Percentiles rank a stretch among this genome's conserved stretches.
phyloP scores from a whole-genome alignment of 352 stramenopile species.

The Pythium insidiosum region DNA sequence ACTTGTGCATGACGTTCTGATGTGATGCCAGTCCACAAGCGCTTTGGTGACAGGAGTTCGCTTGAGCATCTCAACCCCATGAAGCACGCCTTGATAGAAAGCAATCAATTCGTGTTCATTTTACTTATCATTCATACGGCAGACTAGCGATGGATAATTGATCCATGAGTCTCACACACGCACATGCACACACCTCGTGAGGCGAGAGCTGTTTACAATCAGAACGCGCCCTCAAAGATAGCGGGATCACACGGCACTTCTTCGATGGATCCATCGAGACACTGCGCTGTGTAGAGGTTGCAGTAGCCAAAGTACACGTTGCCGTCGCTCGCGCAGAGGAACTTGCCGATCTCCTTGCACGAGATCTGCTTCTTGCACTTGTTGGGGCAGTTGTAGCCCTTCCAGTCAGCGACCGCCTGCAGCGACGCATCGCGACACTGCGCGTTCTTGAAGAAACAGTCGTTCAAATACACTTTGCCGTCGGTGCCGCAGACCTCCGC shows the following conservation, averaged over 20 bases:
- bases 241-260: slow-evolving; percentile 11
- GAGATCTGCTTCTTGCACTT: slow-evolving; percentile 19
- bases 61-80: no score
- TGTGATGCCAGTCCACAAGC: no score
- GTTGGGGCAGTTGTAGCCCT: slow-evolving; percentile 21
- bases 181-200: no score
- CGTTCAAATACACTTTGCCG: slow-evolving; percentile 23
- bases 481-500: slow-evolving; percentile 17
- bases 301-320: slow-evolving; percentile 32
- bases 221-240: slow-evolving; percentile 12
- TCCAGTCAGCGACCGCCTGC: slow-evolving; percentile 12
- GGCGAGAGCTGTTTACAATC: no score
- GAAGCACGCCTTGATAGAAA: no score
- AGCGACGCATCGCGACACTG: slow-evolving; percentile 17
- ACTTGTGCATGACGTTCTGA: no score
- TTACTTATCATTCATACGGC: no score
- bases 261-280: slow-evolving; percentile 12
- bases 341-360: slow-evolving; percentile 24
- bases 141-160: no score
- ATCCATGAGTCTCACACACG: no score
- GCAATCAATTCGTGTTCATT: no score
- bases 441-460: slow-evolving; percentile 20
- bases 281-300: slow-evolving; percentile 22
- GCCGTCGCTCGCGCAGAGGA: slow-evolving; percentile 18
- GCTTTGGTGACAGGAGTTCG: no score